Evolutionary conservation across 179 eudicot species (phyloP).

Genomic region (Heliamphora pulchella): DNA sequence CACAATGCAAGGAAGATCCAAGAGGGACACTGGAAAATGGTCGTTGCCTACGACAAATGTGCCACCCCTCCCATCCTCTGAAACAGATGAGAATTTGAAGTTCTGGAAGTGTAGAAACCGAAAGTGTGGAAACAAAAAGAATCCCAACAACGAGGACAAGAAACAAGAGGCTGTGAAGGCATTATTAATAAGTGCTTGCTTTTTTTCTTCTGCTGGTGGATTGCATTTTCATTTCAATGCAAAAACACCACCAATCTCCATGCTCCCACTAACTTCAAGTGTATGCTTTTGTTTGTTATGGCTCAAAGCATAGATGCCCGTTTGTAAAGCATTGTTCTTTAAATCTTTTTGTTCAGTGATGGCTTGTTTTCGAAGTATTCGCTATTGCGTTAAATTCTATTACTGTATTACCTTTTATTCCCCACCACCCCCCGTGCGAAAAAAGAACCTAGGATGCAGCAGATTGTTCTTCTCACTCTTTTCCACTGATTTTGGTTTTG

Average conservation of each 20-base stretch:
- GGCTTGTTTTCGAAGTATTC: too few relatives aligned
- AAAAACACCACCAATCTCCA: too few relatives aligned
- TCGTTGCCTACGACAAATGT: conserved; percentile 72
- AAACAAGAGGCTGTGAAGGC: neutral
- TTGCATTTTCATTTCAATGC: too few relatives aligned
- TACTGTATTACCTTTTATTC: too few relatives aligned
- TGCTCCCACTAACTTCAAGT: too few relatives aligned
- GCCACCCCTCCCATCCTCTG: conserved; percentile 92
- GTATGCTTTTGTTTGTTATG: neutral
- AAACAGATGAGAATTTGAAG: conserved; percentile 6
- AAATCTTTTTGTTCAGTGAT: too few relatives aligned
- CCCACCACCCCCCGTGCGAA: too few relatives aligned
- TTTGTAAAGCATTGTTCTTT: neutral
- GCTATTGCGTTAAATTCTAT: too few relatives aligned
- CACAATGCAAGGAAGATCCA: conserved; percentile 76
- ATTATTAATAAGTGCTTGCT: neutral
- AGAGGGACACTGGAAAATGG: conserved; percentile 68
- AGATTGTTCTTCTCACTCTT: too few relatives aligned
- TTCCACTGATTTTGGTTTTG: too few relatives aligned
- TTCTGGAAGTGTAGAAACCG: neutral
- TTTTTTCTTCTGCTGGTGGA: neutral
- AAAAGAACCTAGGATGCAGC: too few relatives aligned
- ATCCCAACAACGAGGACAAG: neutral
- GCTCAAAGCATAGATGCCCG: neutral
- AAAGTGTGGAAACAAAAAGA: neutral